A percentile compares a stretch with the other conserved stretches of the same genome.
Evolutionary conservation across 495 filamentous ascomycete genomes (phyloP).

Genomic region (Cercophora newfieldiana): DNA sequence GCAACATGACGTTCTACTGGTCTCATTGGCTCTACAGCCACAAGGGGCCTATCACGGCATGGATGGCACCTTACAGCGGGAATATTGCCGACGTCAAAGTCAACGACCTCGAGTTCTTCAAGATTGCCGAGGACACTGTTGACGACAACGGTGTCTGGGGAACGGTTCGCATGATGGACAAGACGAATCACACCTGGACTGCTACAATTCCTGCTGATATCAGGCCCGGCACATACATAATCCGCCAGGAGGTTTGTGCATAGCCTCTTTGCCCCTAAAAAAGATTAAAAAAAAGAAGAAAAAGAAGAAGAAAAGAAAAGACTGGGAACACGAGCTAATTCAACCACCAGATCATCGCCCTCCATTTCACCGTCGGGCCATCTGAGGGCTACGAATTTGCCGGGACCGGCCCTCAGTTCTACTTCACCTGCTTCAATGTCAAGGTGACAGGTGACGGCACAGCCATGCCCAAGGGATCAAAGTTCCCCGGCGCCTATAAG

Average conservation of each 20-base stretch:
- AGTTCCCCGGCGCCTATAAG: too few species aligned
- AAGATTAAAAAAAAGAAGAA: too few species aligned
- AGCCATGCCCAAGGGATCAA: too few species aligned
- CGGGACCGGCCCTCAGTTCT: too few species aligned
- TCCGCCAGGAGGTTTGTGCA: slow-evolving; percentile 60
- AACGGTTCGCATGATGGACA: slow-evolving; percentile 49
- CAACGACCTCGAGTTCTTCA: slow-evolving; percentile 63
- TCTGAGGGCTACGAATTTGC: too few species aligned
- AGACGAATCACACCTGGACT: slow-evolving; percentile 56
- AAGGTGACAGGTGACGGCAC: too few species aligned
- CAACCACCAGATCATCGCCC: too few species aligned
- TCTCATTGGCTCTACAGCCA: slow-evolving; percentile 60
- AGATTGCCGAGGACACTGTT: slow-evolving; percentile 59
- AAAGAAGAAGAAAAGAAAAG: too few species aligned
- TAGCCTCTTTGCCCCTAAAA: too few species aligned
- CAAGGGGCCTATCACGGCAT: slow-evolving; percentile 61
- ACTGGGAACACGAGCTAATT: too few species aligned
- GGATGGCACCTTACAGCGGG: slow-evolving; percentile 27
- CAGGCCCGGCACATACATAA: slow-evolving; percentile 58
- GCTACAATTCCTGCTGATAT: slow-evolving; percentile 58
- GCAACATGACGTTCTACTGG: slow-evolving; percentile 57
- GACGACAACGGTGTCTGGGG: slow-evolving; percentile 47
- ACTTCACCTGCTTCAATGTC: too few species aligned
- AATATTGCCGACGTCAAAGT: slow-evolving; percentile 54
- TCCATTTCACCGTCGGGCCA: too few species aligned